Evolutionary conservation across 768 basidiomycete species (phyloP).

Genomic region (Auricularia sp.): DNA sequence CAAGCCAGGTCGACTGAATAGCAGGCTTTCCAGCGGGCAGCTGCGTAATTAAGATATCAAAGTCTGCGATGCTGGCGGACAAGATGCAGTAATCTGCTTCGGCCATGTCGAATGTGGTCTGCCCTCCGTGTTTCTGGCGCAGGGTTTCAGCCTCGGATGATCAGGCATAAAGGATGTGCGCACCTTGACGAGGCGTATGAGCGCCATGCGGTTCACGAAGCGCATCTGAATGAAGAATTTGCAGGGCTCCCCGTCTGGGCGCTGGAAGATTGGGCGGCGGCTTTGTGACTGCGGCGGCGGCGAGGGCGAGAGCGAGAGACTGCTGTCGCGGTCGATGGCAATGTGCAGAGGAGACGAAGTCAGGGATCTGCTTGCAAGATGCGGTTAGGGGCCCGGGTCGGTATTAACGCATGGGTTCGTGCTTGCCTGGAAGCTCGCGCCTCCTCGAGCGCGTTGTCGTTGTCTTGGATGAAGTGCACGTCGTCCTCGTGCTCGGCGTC

Average conservation of each 20-base stretch:
- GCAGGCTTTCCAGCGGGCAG: neutral
- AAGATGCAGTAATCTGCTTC: neutral
- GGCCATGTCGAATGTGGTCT: neutral
- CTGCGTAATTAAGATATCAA: neutral
- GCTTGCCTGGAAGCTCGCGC: too few species aligned
- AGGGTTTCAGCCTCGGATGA: too few species aligned
- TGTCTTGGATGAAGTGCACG: too few species aligned
- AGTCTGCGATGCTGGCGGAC: neutral
- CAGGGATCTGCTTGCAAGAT: too few species aligned
- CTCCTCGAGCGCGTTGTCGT: too few species aligned
- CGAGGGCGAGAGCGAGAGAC: neutral
- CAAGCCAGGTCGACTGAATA: neutral
- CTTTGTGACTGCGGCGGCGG: neutral
- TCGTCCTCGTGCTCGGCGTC: neutral
- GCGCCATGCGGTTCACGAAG: neutral
- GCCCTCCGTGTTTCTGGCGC: neutral
- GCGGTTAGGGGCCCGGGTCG: too few species aligned
- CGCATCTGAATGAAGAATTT: neutral
- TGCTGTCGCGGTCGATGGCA: too few species aligned
- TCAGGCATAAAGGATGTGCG: neutral
- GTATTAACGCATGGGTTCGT: too few species aligned
- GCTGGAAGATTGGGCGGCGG: neutral
- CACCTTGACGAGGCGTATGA: neutral
- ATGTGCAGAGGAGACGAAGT: too few species aligned
- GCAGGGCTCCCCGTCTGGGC: neutral